Evolutionary conservation across 169 alveolate genomes (phyloP).

Genomic region (Plasmodium yoelii): DNA sequence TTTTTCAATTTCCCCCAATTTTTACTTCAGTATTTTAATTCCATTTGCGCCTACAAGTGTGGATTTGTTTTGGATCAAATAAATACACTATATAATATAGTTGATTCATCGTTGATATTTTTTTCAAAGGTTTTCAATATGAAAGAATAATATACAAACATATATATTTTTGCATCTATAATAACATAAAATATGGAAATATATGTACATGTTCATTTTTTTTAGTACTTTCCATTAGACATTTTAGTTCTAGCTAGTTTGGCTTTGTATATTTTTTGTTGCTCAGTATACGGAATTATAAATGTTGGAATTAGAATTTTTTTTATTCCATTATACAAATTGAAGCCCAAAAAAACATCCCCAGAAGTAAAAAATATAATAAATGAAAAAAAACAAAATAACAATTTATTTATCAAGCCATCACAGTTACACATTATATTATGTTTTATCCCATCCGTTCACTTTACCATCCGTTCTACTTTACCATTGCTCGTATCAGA

Average conservation of each 20-base stretch:
- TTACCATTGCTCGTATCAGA: not conserved
- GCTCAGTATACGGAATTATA: constrained; percentile 83
- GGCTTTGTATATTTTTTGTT: constrained; percentile 77
- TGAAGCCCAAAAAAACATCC: constrained; percentile 81
- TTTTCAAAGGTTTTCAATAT: constrained; percentile 26
- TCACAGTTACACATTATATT: not conserved
- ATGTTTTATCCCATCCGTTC: too few species aligned
- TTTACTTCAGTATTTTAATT: constrained; percentile 66
- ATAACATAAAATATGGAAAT: not conserved
- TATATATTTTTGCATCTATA: not conserved
- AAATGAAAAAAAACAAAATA: not conserved
- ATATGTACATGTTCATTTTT: not conserved
- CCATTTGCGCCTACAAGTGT: constrained; percentile 80
- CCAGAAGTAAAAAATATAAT: constrained; percentile 79
- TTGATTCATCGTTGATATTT: constrained; percentile 65
- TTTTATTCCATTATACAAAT: constrained; percentile 75
- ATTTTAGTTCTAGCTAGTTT: constrained; percentile 78
- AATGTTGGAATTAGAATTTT: constrained; percentile 81
- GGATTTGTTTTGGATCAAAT: constrained; percentile 84
- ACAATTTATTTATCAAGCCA: not conserved
- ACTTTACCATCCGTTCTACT: too few species aligned
- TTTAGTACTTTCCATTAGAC: constrained; percentile 82
- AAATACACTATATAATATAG: constrained; percentile 57
- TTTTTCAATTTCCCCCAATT: not conserved
- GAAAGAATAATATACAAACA: not conserved